phyloP scores from a whole-genome alignment of 495 filamentous ascomycete species.

The Melanomma pulvis-pyrius region DNA sequence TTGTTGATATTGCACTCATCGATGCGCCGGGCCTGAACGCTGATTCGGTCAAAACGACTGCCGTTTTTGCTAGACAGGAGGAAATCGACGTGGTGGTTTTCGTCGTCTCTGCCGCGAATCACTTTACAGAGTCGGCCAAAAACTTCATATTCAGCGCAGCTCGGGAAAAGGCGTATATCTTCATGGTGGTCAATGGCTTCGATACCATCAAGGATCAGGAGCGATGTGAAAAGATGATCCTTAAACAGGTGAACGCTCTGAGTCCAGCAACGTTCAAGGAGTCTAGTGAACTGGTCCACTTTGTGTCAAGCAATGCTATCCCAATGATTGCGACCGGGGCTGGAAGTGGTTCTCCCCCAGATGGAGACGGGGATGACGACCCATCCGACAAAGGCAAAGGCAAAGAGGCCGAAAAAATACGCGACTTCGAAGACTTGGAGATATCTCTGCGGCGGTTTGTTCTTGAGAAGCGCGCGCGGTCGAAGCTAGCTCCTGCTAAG shows the following conservation, averaged over 20 bases:
- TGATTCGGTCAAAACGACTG: slow-evolving; percentile 94
- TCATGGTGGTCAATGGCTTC: slow-evolving; percentile 97
- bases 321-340: slow-evolving; percentile 60
- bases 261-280: slow-evolving; percentile 94
- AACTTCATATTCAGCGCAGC: slow-evolving; percentile 97
- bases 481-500: slow-evolving; percentile 92
- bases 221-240: slow-evolving; percentile 82
- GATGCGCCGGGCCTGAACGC: slow-evolving; percentile 95
- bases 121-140: slow-evolving; percentile 93
- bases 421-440: slow-evolving; percentile 88
- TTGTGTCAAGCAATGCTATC: slow-evolving; percentile 95
- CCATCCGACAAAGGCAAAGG: slow-evolving; percentile 67
- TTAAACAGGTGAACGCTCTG: slow-evolving; percentile 81
- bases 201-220: slow-evolving; percentile 92
- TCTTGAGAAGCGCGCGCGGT: slow-evolving; percentile 90
- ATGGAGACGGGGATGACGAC: slow-evolving; percentile 56
- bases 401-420: slow-evolving; percentile 82
- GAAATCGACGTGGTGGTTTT: slow-evolving; percentile 99
- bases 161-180: slow-evolving; percentile 96
- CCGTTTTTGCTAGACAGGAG: slow-evolving; percentile 93
- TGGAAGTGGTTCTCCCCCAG: slow-evolving; percentile 62
- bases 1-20: slow-evolving; percentile 96
- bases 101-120: slow-evolving; percentile 94
- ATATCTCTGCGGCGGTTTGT: slow-evolving; percentile 89
- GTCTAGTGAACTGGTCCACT: slow-evolving; percentile 88